Base-by-base conservation (phyloP, 768 basidiomycete genomes). In the Galerina marginata region DNA sequence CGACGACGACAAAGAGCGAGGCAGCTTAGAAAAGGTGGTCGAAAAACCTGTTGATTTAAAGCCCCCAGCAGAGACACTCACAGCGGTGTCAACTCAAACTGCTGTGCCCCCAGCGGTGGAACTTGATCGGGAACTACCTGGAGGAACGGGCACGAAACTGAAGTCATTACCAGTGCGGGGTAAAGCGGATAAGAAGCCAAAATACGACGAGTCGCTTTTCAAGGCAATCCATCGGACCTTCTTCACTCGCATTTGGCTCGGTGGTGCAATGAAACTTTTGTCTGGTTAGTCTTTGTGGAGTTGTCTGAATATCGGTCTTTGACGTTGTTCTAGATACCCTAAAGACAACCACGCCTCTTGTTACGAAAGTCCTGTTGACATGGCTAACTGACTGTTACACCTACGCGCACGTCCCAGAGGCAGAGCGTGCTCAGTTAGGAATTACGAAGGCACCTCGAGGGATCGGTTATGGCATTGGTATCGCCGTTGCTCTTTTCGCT, bases 381-480 rank as follows among this genome's bases (percentile, higher is more conserved):
- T 90, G 84, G 83, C 75, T 88, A 11, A 75, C 80, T 0, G 74
- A 80, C 0, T 81, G 82, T 0, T 88, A 83, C 67, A 29, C 67
- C 23, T 82, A 76, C 59, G 69, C 69, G 64, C 75, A 71, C 38
- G 69, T 77, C 9, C 68, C 75, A 2, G 76, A 79, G 0, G 75
- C 70, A 20, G 67, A 79, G 43, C 78, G 76, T 29, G 75, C 57
- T 4, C 61, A 58, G 14, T 49, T 61, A 69, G 75, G 36, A 43
- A 79, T 57, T 33, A 63, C 52, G 20, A 64, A 65, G 9, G 29
- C 29, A 4, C 85, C 86, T 0, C 74, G 66, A 26, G 82, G 83
- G 1, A 78, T 89, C 49, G 87, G 87, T 0, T 85, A 83, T 67
- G 88, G 88, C 1, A 79, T 89, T 47, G 88, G 87, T 6, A 67